A percentile compares a stretch with the other conserved stretches of the same genome.
phyloP scores from a whole-genome alignment of 75 land plant species.

The Sequoiadendron giganteum region DNA sequence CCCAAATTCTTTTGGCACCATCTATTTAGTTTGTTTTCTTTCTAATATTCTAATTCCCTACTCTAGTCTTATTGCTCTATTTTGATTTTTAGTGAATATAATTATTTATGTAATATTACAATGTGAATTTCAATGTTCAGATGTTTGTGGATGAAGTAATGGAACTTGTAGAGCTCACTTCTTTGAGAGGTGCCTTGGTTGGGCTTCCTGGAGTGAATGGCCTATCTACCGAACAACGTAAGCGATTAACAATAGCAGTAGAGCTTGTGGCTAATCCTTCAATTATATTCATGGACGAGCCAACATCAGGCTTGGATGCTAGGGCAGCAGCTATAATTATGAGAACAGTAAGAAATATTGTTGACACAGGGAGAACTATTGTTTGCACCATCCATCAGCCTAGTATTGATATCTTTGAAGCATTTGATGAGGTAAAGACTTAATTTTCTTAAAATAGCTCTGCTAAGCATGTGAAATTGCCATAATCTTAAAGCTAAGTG shows the following conservation, averaged over 20 bases:
- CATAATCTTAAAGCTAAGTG: background rate
- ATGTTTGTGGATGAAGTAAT: slow-evolving; percentile 65
- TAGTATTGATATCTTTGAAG: slow-evolving; percentile 78
- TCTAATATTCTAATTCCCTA: background rate
- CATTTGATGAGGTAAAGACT: slow-evolving; percentile 71
- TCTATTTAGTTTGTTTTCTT: background rate
- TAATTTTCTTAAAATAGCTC: background rate
- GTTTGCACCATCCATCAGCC: slow-evolving; percentile 88
- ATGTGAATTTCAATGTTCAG: slow-evolving; percentile 13
- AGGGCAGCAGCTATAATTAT: slow-evolving; percentile 82
- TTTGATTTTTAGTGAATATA: background rate
- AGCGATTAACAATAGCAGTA: slow-evolving; percentile 71
- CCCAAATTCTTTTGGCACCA: background rate
- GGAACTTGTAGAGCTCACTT: slow-evolving; percentile 63
- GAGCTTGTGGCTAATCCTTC: slow-evolving; percentile 87
- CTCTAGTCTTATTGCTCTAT: background rate
- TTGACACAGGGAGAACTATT: slow-evolving; percentile 77
- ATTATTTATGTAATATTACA: background rate
- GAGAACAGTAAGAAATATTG: slow-evolving; percentile 82
- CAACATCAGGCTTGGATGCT: slow-evolving; percentile 81
- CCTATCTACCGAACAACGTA: slow-evolving; percentile 60
- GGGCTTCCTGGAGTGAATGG: slow-evolving; percentile 68
- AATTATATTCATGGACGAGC: slow-evolving; percentile 80
- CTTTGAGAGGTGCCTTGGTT: slow-evolving; percentile 44
- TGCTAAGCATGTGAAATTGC: background rate